Conservation (phyloP, 805 yeast genomes). For the Peterozyma xylosa region DNA sequence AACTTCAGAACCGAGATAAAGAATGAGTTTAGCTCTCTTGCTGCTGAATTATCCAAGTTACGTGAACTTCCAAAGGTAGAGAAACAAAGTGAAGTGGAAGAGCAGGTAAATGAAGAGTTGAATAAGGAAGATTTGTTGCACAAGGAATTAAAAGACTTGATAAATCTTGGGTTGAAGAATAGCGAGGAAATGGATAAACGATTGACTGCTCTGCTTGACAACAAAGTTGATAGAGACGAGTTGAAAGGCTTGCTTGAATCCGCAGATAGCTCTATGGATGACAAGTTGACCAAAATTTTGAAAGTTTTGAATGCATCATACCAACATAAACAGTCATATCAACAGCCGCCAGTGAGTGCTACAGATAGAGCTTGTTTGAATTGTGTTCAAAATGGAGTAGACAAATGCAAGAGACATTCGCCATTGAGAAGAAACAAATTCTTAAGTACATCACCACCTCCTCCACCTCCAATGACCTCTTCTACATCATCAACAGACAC, state of each 20-base stretch:
- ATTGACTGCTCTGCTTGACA: constrained; percentile 1
- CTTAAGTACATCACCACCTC: too few relatives aligned
- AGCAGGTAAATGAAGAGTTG: not conserved
- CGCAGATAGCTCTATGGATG: not conserved
- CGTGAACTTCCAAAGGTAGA: not conserved
- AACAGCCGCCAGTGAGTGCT: not conserved
- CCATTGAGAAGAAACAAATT: too few relatives aligned
- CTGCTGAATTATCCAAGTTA: too few relatives aligned
- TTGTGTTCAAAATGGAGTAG: too few relatives aligned
- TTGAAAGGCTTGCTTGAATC: not conserved
- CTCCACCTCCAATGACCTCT: too few relatives aligned
- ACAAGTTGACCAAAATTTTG: not conserved
- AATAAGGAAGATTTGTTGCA: constrained; percentile 1
- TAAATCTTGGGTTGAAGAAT: constrained; percentile 1
- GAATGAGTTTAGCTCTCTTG: not conserved
- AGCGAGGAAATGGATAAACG: not conserved
- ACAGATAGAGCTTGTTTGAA: too few relatives aligned
- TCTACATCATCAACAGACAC: too few relatives aligned
- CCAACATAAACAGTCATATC: not conserved
- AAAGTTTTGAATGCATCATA: not conserved
- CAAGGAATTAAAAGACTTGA: not conserved
- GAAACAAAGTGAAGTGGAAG: not conserved
- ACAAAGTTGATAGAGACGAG: constrained; percentile 7
- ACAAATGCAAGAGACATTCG: too few relatives aligned
- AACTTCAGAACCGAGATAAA: constrained; percentile 2